These are phyloP conservation scores for Oehlia diaphana DNA, from an alignment of 192 early-diverging fungal genomes.

Conservation along the genomic window DNA sequence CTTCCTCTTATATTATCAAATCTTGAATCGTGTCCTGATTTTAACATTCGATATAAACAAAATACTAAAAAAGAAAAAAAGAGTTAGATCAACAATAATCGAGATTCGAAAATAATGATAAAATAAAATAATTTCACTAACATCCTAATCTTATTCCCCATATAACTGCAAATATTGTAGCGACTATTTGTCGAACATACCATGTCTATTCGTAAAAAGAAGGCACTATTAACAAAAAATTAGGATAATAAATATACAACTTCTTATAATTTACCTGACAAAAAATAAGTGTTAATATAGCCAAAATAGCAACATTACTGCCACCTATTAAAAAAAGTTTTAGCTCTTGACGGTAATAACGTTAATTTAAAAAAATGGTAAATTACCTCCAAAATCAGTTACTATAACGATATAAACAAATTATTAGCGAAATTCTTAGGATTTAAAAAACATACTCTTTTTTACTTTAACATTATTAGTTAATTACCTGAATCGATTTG, in stretches of 20 bases:
- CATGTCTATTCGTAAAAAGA: constrained; percentile 14
- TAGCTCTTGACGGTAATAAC: too few relatives aligned
- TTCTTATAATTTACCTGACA: constrained; percentile 11
- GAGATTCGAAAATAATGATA: neutral
- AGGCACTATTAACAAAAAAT: neutral
- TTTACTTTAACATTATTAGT: neutral
- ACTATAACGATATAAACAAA: neutral
- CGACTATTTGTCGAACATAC: constrained; percentile 25
- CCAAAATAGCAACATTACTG: constrained; percentile 24
- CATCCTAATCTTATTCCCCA: constrained; percentile 24
- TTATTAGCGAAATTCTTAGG: neutral
- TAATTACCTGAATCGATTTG: constrained; percentile 23
- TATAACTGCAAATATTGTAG: constrained; percentile 4
- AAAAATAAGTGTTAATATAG: constrained; percentile 19
- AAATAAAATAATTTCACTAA: neutral
- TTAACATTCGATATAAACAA: constrained; percentile 28
- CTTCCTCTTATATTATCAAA: constrained; percentile 24
- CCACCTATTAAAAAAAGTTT: constrained; percentile 15
- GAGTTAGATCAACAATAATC: neutral
- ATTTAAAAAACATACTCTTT: neutral
- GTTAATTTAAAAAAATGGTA: neutral
- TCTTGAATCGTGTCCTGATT: constrained; percentile 27
- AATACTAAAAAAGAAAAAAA: neutral
- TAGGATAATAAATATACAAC: neutral
- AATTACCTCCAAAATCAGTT: constrained; percentile 30